A percentile compares a stretch with the other conserved stretches of the same genome.
phyloP scores from a whole-genome alignment of 2,329 filamentous ascomycete genomes.

The Xylaria sp. region DNA sequence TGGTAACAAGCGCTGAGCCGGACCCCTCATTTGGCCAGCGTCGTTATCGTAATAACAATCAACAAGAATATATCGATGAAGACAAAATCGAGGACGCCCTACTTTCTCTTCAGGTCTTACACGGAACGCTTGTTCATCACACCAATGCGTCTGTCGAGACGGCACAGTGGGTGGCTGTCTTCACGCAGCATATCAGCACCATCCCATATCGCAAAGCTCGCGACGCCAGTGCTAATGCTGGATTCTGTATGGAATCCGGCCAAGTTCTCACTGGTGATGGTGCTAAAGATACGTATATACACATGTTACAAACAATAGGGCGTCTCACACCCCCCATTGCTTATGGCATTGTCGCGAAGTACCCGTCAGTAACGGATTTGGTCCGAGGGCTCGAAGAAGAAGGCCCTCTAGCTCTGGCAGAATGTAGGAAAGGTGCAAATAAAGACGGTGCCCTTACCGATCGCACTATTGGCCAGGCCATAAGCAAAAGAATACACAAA shows the following conservation, averaged over 20 bases:
- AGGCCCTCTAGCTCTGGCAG: constrained; percentile 72
- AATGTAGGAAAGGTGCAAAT: constrained; percentile 68
- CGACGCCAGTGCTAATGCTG: constrained; percentile 63
- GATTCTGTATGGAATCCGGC: constrained; percentile 83
- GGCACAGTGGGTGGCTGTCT: constrained; percentile 76
- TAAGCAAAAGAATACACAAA: constrained; percentile 69
- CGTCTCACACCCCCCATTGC: constrained; percentile 79
- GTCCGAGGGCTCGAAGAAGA: constrained; percentile 67
- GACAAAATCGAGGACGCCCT: constrained; percentile 77
- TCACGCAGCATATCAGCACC: constrained; percentile 83
- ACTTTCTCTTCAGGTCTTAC: constrained; percentile 74
- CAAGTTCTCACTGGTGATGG: constrained; percentile 78
- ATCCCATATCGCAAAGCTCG: constrained; percentile 74
- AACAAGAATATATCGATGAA: constrained; percentile 69
- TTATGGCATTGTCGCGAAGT: constrained; percentile 73
- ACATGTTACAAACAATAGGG: constrained; percentile 80
- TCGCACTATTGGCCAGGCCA: constrained; percentile 64
- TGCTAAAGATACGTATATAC: constrained; percentile 73
- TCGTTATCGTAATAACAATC: constrained; percentile 56
- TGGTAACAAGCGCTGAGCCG: constrained; percentile 50
- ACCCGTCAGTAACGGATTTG: constrained; percentile 67
- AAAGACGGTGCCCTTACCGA: constrained; percentile 68
- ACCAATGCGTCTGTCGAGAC: constrained; percentile 70
- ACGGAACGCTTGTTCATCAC: constrained; percentile 77
- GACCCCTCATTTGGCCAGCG: constrained; percentile 43